A percentile compares a stretch with the other conserved stretches of the same genome.
Conservation (phyloP, 345 rosid genomes). For the Salix exigua region DNA sequence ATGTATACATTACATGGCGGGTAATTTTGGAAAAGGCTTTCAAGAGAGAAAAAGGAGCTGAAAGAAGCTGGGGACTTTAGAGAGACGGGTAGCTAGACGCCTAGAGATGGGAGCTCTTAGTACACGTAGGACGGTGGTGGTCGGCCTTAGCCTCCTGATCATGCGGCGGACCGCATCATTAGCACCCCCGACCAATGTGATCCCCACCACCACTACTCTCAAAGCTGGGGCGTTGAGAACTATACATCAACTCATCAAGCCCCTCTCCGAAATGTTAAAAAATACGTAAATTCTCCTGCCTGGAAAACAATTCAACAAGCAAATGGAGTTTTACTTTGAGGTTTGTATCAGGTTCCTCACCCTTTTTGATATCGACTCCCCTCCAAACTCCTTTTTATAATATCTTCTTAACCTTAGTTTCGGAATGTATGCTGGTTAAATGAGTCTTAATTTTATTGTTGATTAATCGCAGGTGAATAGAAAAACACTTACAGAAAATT, state of each 20-base stretch:
- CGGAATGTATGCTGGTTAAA: constrained; percentile 4
- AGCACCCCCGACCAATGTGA: constrained; percentile 17
- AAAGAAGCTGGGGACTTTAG: background rate
- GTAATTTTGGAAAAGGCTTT: background rate
- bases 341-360: constrained; percentile 40
- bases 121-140: constrained; percentile 92
- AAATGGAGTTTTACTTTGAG: constrained; percentile 46
- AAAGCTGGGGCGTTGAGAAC: constrained; percentile 43
- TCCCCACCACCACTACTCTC: constrained; percentile 39
- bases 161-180: constrained; percentile 72
- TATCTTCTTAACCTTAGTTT: constrained; percentile 10
- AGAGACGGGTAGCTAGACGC: background rate
- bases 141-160: constrained; percentile 66
- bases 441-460: background rate
- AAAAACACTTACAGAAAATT: too few species aligned
- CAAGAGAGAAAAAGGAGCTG: background rate
- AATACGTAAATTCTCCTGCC: background rate
- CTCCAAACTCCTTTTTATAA: constrained; percentile 28
- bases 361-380: constrained; percentile 40
- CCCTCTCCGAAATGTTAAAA: background rate
- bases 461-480: constrained; percentile 21
- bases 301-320: constrained; percentile 24
- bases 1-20: background rate
- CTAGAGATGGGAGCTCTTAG: constrained; percentile 19
- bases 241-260: background rate